phyloP scores from a whole-genome alignment of 2,329 filamentous ascomycete genomes.

The Exserohilum rostratum region DNA sequence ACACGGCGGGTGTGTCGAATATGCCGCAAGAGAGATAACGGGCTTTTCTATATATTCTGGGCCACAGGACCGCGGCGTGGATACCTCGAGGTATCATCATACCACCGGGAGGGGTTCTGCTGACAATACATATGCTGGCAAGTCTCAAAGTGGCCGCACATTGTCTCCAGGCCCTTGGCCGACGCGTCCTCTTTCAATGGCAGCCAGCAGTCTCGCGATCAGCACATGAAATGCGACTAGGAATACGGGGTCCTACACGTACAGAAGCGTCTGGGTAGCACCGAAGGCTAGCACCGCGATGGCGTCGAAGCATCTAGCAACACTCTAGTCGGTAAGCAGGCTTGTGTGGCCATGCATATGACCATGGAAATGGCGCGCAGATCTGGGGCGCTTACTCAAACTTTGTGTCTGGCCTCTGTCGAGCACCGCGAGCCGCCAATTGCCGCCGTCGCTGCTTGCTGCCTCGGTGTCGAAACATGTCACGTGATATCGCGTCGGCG shows the following conservation, averaged over 20 bases:
- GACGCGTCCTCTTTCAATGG: too few species aligned
- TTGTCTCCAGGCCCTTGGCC: not conserved
- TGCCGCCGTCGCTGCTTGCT: slow-evolving; percentile 7
- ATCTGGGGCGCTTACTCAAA: slow-evolving; percentile 13
- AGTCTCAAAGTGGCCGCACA: not conserved
- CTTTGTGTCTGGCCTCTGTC: slow-evolving; percentile 9
- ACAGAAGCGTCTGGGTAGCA: too few species aligned
- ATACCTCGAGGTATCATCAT: not conserved
- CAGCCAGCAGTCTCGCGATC: too few species aligned
- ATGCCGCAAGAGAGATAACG: not conserved
- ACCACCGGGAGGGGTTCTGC: not conserved
- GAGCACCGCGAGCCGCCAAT: slow-evolving; percentile 7
- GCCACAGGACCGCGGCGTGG: not conserved
- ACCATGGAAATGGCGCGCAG: slow-evolving; percentile 1
- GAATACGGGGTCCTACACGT: too few species aligned
- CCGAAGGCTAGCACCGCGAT: not conserved
- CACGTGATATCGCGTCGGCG: slow-evolving; percentile 22
- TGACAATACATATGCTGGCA: too few species aligned
- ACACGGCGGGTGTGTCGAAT: not conserved
- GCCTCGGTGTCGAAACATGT: slow-evolving; percentile 7
- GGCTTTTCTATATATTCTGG: not conserved
- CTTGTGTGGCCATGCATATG: not conserved
- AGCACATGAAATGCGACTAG: too few species aligned
- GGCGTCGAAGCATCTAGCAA: slow-evolving; percentile 1
- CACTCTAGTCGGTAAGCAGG: not conserved